These are phyloP conservation scores for Eimeria falciformis DNA, from an alignment of 169 alveolate genomes.

Conservation along the genomic window DNA sequence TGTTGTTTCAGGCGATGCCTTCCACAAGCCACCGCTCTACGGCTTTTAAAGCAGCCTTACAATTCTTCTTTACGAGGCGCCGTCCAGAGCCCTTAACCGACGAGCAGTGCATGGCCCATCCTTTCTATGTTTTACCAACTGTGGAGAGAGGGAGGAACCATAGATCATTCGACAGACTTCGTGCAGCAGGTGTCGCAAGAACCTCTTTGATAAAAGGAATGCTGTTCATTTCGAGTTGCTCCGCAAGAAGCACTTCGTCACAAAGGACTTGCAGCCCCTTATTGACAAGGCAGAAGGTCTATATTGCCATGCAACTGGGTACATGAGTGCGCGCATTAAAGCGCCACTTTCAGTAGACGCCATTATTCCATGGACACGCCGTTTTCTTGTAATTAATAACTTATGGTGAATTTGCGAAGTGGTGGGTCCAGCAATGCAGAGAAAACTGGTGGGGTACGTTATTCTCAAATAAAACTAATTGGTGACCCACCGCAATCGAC, in stretches of 20 bases:
- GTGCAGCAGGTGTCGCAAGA: too few species aligned
- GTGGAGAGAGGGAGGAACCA: too few species aligned
- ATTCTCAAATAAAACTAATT: not conserved
- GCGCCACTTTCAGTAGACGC: not conserved
- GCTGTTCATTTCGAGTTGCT: too few species aligned
- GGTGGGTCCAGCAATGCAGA: conserved; percentile 23
- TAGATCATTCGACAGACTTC: too few species aligned
- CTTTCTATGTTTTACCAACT: too few species aligned
- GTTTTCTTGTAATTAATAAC: not conserved
- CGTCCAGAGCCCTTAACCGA: not conserved
- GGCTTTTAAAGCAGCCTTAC: too few species aligned
- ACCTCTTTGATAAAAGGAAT: too few species aligned
- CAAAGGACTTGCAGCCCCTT: not conserved
- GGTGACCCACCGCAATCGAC: not conserved
- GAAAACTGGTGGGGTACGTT: not conserved
- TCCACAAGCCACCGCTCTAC: too few species aligned
- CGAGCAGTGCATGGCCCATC: not conserved
- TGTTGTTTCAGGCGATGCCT: too few species aligned
- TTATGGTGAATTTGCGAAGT: conserved; percentile 24
- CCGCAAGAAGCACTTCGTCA: not conserved
- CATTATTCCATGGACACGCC: not conserved
- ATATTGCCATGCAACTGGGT: not conserved
- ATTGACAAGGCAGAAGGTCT: not conserved
- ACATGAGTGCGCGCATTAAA: not conserved
- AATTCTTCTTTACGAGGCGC: too few species aligned